phyloP scores from a whole-genome alignment of 2,329 filamentous ascomycete genomes.

The Alternaria gaisen region DNA sequence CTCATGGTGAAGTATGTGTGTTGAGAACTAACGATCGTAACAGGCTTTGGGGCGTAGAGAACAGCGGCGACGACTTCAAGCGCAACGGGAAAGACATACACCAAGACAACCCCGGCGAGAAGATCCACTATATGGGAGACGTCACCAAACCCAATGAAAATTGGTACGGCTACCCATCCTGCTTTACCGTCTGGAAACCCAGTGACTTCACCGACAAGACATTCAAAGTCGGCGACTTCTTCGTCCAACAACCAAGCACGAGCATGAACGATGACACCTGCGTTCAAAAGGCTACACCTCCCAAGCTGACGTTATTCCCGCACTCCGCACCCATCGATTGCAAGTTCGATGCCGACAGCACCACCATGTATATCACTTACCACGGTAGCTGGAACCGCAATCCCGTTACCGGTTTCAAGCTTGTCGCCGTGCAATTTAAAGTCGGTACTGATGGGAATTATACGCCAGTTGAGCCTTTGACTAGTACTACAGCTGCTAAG shows the following conservation, averaged over 20 bases:
- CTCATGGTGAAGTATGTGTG: conserved; percentile 24
- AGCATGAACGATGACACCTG: conserved; percentile 60
- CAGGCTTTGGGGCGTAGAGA: conserved; percentile 67
- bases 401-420: conserved; percentile 60
- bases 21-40: neutral
- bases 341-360: conserved; percentile 67
- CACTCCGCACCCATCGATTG: conserved; percentile 77
- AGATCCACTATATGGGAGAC: conserved; percentile 74
- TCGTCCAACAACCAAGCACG: conserved; percentile 43
- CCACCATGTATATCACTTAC: conserved; percentile 71
- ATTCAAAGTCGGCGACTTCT: conserved; percentile 58
- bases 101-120: conserved; percentile 74
- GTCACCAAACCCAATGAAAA: conserved; percentile 53
- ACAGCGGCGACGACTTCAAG: conserved; percentile 70
- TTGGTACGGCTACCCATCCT: conserved; percentile 76
- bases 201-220: conserved; percentile 58
- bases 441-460: conserved; percentile 47
- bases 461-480: conserved; percentile 54
- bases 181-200: conserved; percentile 72
- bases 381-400: conserved; percentile 73
- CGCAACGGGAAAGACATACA: conserved; percentile 70
- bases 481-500: conserved; percentile 59
- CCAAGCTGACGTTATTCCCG: conserved; percentile 66
- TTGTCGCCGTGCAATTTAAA: conserved; percentile 57
- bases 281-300: conserved; percentile 47